Evolutionary conservation across 2,329 filamentous ascomycete species (phyloP).

Genomic region (Exophiala sp.): DNA sequence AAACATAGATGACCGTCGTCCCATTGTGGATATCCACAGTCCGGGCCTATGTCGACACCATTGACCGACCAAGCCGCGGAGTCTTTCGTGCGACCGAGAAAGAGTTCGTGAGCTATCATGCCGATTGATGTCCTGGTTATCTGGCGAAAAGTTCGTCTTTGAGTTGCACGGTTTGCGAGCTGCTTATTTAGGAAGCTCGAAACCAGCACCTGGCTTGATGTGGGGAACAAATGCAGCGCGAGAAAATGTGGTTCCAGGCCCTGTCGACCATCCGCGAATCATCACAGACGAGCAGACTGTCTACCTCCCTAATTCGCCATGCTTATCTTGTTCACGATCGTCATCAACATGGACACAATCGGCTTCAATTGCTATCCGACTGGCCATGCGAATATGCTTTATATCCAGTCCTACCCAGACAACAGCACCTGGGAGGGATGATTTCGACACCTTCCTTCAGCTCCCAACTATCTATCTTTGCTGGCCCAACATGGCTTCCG

Average conservation of each 20-base stretch:
- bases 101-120: neutral
- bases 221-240: neutral
- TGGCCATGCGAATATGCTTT: neutral
- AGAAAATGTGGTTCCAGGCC: neutral
- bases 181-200: conserved; percentile 20
- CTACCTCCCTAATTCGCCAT: neutral
- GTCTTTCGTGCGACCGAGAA: neutral
- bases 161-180: conserved; percentile 9
- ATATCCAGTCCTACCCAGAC: neutral
- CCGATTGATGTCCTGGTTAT: neutral
- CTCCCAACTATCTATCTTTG: neutral
- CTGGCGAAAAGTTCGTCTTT: neutral
- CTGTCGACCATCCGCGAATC: neutral
- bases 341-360: neutral
- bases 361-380: neutral
- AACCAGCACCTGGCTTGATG: conserved; percentile 9
- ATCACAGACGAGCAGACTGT: neutral
- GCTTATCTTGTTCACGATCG: neutral
- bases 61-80: no score
- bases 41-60: neutral
- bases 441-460: neutral
- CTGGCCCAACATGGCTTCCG: neutral
- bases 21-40: neutral
- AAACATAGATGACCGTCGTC: neutral
- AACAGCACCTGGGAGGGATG: neutral